Evolutionary conservation across 768 basidiomycete genomes (phyloP).

Genomic region (Termitomyces titanicus): DNA sequence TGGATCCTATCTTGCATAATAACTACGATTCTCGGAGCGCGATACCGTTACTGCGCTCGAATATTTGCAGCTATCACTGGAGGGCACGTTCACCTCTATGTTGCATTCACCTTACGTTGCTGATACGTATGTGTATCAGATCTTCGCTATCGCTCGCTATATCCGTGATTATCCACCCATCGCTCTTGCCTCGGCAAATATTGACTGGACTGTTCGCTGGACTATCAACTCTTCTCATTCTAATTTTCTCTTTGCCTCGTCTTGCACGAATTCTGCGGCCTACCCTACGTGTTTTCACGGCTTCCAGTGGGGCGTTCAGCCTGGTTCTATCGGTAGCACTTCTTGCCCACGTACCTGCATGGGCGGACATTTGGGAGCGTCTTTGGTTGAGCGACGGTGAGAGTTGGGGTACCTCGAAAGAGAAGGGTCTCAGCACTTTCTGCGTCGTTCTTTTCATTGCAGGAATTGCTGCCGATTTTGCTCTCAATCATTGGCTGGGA

Average conservation of each 20-base stretch:
- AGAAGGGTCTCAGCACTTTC: slow-evolving; percentile 57
- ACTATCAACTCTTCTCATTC: slow-evolving; percentile 35
- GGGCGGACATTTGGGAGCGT: slow-evolving; percentile 63
- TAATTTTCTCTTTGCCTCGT: slow-evolving; percentile 42
- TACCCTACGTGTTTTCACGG: slow-evolving; percentile 45
- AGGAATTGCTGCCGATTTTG: slow-evolving; percentile 53
- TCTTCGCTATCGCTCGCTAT: slow-evolving; percentile 13
- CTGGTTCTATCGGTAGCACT: slow-evolving; percentile 50
- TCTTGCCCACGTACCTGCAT: slow-evolving; percentile 44
- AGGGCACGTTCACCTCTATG: slow-evolving; percentile 38
- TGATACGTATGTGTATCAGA: slow-evolving; percentile 14
- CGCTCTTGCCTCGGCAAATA: slow-evolving; percentile 38
- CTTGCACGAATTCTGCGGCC: slow-evolving; percentile 41
- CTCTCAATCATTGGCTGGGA: slow-evolving; percentile 50
- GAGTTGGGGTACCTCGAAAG: slow-evolving; percentile 52
- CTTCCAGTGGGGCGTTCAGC: slow-evolving; percentile 58
- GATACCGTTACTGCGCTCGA: slow-evolving; percentile 52
- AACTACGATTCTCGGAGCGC: slow-evolving; percentile 46
- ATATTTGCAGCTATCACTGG: slow-evolving; percentile 47
- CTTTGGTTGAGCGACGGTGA: slow-evolving; percentile 46
- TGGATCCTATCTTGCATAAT: slow-evolving; percentile 53
- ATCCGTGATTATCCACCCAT: slow-evolving; percentile 18
- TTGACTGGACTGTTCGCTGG: slow-evolving; percentile 36
- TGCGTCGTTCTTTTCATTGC: slow-evolving; percentile 47
- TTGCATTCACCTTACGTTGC: no score